A percentile compares a stretch with the other conserved stretches of the same genome.
Evolutionary conservation across 352 stramenopile genomes (phyloP).

Genomic region (Pythium graminicola): DNA sequence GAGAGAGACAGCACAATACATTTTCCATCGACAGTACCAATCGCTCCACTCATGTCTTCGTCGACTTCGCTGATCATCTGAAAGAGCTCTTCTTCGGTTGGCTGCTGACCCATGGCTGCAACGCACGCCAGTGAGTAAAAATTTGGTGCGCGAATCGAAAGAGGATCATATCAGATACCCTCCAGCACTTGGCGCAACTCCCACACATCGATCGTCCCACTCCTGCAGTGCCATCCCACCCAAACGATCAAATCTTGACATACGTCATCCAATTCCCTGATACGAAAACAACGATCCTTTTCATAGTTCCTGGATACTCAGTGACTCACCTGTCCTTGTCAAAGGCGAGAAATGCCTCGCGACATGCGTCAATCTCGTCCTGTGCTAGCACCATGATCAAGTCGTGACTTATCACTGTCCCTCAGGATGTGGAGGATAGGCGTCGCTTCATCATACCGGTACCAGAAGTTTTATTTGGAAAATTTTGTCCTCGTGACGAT

Average conservation of each 20-base stretch:
- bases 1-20: background rate
- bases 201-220: slow-evolving; percentile 96
- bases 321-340: slow-evolving; percentile 91
- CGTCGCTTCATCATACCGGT: slow-evolving; percentile 3
- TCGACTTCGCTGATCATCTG: slow-evolving; percentile 93
- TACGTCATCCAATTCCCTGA: too few species aligned
- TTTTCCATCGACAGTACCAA: slow-evolving; percentile 37
- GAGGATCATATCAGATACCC: too few species aligned
- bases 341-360: slow-evolving; percentile 96
- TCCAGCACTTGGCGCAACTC: slow-evolving; percentile 89
- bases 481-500: too few species aligned
- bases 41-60: slow-evolving; percentile 92
- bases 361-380: slow-evolving; percentile 95
- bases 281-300: too few species aligned
- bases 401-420: background rate
- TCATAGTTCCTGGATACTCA: background rate
- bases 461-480: slow-evolving; percentile 4
- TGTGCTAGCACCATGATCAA: slow-evolving; percentile 83
- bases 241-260: background rate
- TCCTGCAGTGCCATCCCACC: slow-evolving; percentile 29
- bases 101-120: slow-evolving; percentile 93
- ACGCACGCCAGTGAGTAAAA: background rate
- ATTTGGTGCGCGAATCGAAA: background rate
- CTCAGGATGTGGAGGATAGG: background rate
- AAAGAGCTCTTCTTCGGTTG: slow-evolving; percentile 98